Evolutionary conservation across 2,329 filamentous ascomycete species (phyloP).

Genomic region (Bisporella sp.): DNA sequence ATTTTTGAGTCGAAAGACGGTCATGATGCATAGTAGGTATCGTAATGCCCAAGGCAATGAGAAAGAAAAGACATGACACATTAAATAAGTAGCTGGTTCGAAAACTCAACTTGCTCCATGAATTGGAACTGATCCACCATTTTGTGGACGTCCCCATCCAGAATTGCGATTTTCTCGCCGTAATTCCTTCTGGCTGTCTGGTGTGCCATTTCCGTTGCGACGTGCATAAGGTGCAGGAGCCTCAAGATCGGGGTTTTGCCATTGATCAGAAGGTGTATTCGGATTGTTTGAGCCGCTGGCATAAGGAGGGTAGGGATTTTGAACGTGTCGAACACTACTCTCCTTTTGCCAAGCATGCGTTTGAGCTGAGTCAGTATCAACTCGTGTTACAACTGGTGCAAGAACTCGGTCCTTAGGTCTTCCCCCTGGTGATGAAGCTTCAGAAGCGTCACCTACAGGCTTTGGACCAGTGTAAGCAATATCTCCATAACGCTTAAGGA

Average conservation of each 20-base stretch:
- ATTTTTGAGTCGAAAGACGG: not conserved
- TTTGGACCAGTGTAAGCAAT: conserved; percentile 47
- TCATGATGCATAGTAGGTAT: conserved; percentile 9
- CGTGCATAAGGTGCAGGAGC: conserved; percentile 19
- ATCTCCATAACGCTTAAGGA: conserved; percentile 87
- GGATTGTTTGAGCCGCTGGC: conserved; percentile 30
- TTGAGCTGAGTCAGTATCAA: conserved; percentile 80
- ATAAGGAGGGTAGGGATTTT: conserved; percentile 44
- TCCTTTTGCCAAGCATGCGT: conserved; percentile 70
- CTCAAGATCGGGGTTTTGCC: conserved; percentile 28
- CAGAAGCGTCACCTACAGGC: conserved; percentile 53
- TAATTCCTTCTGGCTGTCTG: conserved; percentile 24
- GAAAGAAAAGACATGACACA: conserved; percentile 16
- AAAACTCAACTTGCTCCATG: conserved; percentile 22
- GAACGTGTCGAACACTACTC: conserved; percentile 73
- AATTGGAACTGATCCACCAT: conserved; percentile 25
- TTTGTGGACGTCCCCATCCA: conserved; percentile 27
- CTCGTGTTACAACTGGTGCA: conserved; percentile 53
- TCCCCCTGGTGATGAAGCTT: conserved; percentile 40
- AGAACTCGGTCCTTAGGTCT: conserved; percentile 46
- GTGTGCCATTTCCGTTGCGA: conserved; percentile 22
- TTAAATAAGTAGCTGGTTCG: too few relatives aligned
- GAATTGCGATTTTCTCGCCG: conserved; percentile 26
- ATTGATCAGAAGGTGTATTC: conserved; percentile 44
- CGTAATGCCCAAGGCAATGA: conserved; percentile 11